Evolutionary conservation across 108 stramenopile species (phyloP), one percentile per base, ranked within the genome.

Genomic region (Pseudonitzschia multistriata): DNA sequence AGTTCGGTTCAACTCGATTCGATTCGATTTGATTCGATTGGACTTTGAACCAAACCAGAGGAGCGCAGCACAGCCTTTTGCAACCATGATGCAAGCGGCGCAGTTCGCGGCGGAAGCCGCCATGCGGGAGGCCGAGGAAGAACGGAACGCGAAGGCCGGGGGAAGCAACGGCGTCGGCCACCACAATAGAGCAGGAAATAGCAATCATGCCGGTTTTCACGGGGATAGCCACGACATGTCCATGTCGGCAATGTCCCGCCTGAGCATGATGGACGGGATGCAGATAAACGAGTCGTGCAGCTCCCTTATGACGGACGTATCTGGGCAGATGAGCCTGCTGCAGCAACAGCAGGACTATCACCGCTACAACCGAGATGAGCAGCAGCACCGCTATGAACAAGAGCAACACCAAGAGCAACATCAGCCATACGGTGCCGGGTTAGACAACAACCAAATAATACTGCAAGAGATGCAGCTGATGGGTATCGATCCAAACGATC

Each of bases 21-120:
- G n/a, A n/a, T n/a, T n/a, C n/a, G n/a, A n/a, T n/a, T n/a, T n/a
- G n/a, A n/a, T n/a, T n/a, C n/a, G n/a, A n/a, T n/a, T n/a, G n/a
- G n/a, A n/a, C n/a, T n/a, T n/a, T n/a, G n/a, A n/a, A n/a, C n/a
- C n/a, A n/a, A n/a, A n/a, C n/a, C n/a, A n/a, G n/a, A n/a, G n/a
- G n/a, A n/a, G n/a, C n/a, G n/a, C n/a, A n/a, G n/a, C n/a, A n/a
- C n/a, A n/a, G 10, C 40, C 40, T 49, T 49, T 17, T 17, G 15
- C 19, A n/a, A 78, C 67, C 36, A 84, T 84, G 83, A 84, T 84
- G 69, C 77, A 80, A 72, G 83, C 83, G 3, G 83, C 83, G 66
- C 73, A 76, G 72, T 57, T 73, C 17, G 82, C 82, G 49, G 82
- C 78, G 27, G 82, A 83, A 57, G 82, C 82, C 17, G 82, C 82